Base-by-base conservation (phyloP, 306 rosid species). In the Vigna reflexopilosa region DNA sequence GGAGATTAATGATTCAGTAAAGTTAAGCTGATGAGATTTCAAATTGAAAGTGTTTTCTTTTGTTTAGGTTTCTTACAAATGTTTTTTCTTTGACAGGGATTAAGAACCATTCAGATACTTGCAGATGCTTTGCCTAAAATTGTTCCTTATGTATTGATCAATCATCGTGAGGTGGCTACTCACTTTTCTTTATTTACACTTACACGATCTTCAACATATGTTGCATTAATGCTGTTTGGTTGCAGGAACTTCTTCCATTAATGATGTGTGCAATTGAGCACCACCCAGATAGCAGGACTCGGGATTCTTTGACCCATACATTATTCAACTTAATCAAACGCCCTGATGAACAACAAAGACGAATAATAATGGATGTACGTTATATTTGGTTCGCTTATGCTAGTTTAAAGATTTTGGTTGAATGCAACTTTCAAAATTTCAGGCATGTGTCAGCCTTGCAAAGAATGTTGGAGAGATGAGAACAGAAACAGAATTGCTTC, bases 251-350 rank as follows among this genome's bases (percentile, higher is more conserved):
- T 79, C 96, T 95, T 86, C 98, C 98, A 49, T 85, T 92, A 51
- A 92, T 95, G 70, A 95, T 95, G 97, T 95, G 98, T 87, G 97
- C 94, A 28, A 95, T 95, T 75, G 98, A 95, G 88, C 90, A 89
- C 48, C 98, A 91, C 84, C 98, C 96, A 17, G 98, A 92, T 82
- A 86, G 98, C 83, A 76, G 83, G 78, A 89, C 92, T 54, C 94
- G 98, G 45, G 98, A 95, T 89, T 95, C 98, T 70, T 87, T 95
- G 92, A 95, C 98, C 75, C 98, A 92, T 82, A 92, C 98, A 40
- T 85, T 95, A 77, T 95, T 95, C 82, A 95, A 95, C 86, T 86
- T 95, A 81, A 95, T 95, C 82, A 95, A 95, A 83, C 98, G 94
- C 64, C 98, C 98, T 30, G 98, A 95, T 89, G 96, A 88, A 78